phyloP scores from a whole-genome alignment of 495 filamentous ascomycete species.

The Xylaria telfairii region DNA sequence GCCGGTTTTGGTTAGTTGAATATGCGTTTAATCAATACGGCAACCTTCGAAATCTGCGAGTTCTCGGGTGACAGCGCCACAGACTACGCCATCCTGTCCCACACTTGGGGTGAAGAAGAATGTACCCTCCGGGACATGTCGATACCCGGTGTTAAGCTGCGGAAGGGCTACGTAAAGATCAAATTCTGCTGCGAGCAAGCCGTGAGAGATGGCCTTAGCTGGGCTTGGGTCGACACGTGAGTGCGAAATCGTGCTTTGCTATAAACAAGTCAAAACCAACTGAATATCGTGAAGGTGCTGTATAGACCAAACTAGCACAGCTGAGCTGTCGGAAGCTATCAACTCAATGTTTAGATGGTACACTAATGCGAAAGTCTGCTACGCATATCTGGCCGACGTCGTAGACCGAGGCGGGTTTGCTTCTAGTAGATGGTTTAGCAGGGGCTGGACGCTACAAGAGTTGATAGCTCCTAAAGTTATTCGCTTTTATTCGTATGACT shows the following conservation, averaged over 20 bases:
- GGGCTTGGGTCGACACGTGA: conserved; percentile 41
- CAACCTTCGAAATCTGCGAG: background rate
- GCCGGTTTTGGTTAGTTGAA: background rate
- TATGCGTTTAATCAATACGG: conserved; percentile 15
- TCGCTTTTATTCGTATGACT: conserved; percentile 40
- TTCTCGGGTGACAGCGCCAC: background rate
- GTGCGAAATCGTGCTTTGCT: background rate
- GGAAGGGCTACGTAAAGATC: conserved; percentile 37
- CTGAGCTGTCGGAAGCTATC: conserved; percentile 36
- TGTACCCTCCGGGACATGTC: conserved; percentile 39
- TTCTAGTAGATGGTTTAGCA: conserved; percentile 44
- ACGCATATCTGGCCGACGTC: conserved; percentile 40
- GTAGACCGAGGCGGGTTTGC: background rate
- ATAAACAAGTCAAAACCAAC: background rate
- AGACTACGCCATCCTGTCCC: conserved; percentile 48
- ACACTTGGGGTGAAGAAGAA: conserved; percentile 46
- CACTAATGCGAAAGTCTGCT: conserved; percentile 35
- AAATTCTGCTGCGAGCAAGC: conserved; percentile 33
- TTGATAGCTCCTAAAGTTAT: conserved; percentile 42
- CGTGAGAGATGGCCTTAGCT: conserved; percentile 25
- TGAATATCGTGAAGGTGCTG: conserved; percentile 32
- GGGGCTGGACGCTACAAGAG: conserved; percentile 54
- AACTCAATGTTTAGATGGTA: conserved; percentile 39
- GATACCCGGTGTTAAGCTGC: conserved; percentile 7
- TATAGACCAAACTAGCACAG: conserved; percentile 39